Evolutionary conservation across 305 asterid species (phyloP), one percentile per base, ranked within the genome.

Genomic region (Rubia occidens): DNA sequence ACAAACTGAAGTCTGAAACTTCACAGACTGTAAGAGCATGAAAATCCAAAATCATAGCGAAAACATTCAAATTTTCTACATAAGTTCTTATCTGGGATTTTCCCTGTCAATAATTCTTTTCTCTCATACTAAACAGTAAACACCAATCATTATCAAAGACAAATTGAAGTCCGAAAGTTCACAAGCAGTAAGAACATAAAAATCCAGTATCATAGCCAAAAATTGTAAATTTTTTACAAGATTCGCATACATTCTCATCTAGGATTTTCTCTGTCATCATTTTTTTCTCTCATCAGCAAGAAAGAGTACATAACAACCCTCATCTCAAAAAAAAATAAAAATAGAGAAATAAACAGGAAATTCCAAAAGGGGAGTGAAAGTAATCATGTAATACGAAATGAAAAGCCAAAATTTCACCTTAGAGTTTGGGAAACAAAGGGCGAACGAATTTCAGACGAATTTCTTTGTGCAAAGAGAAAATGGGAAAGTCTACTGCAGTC

Each of bases 351-450:
- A 4, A 43, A 18, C 14, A 8, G 2, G 39, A 42, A 20, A 64
- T 8, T 1, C 29, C 13, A 55, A 1, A 24, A 21, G 62, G 8
- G 37, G 8, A 64, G 11, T 2, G 8, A 18, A 18, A 43, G 18
- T 8, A 15, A 53, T 53, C 59, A 43, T 0, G 5, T 17, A 29
- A 32, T 11, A 64, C 6, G 6, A 42, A 42, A 42, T 11, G n/a
- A 64, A 11, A 63, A 20, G 62, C 37, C 62, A 58, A 64, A 55
- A 20, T 20, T 42, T 18, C 8, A 64, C 68, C 68, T 64, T 20
- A 15, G 2, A 18, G 20, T 0, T 17, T 40, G n/a, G 21, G 55
- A 10, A 64, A 17, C 3, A 63, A 39, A 3, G 21, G 18, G 59
- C 24, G 2, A 15, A 1, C 55, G 55, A 49, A 49, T 4, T 6